Base-by-base conservation (phyloP, 768 basidiomycete species). In the Suillus subaureus region DNA sequence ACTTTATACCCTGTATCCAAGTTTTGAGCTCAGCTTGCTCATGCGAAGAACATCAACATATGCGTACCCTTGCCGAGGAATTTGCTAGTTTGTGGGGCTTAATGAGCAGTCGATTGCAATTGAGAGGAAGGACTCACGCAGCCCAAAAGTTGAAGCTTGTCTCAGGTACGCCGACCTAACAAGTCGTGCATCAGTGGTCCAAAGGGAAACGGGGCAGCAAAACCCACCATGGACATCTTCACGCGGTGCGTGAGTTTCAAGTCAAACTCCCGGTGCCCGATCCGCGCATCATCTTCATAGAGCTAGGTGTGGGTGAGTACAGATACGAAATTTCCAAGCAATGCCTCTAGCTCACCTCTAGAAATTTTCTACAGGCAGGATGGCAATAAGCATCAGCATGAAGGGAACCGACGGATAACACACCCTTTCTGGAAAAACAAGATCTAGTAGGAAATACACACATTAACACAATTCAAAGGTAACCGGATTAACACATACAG, bases 361-460 rank as follows among this genome's bases (percentile, higher is more conserved):
- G 79, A 72, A 94, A 94, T 79, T 94, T 94, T 58, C 90, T 92
- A 74, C 73, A 61, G 80, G 76, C 49, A 12, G 2, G 13, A 39
- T 39, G 6, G 33, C 42, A 66, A 13, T 72, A 49, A 62, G 26
- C 52, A 43, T 7, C 26, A 43, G 28, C 7, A 26, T 8, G 43
- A 63, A 57, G 1, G 21, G n/a, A 31, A 33, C 66, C 69, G 76
- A 61, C 39, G 52, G 26, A 6, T 26, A 61, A 60, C 56, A 33
- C 70, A 91, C 91, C 97, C 97, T 87, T 99, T 99, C 79, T 99
- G 97, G 80, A 99, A 99, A 83, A 99, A 98, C 56, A 99, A 78
- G 51, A 97, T 84, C 90, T 91, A 40, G 37, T 69, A 11, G 69
- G 35, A 66, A 31, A 64, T 23, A 28, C 15, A 54, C 39, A 6